Percentiles rank a stretch among this genome's conserved stretches.
These are phyloP conservation scores for Pseudoscleropodium purum DNA, from an alignment of 225 moss, liverwort and hornwort genomes.

Conservation along the genomic window DNA sequence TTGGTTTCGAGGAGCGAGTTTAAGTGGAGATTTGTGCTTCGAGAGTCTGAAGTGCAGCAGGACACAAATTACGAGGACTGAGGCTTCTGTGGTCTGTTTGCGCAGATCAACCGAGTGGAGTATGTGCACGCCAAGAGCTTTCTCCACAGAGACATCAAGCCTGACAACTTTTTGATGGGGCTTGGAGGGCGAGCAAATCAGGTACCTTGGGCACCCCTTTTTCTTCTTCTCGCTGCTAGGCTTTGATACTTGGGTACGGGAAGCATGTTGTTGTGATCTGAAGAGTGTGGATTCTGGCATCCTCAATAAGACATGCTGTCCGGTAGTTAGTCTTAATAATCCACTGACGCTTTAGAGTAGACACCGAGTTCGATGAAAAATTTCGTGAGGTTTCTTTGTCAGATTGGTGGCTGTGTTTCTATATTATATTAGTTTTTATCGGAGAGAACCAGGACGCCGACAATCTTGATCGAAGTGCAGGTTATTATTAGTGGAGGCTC, in stretches of 20 bases:
- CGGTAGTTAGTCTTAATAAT: too few relatives aligned
- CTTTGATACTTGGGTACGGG: neutral
- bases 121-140: slow-evolving; percentile 89
- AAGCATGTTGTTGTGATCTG: neutral
- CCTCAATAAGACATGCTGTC: neutral
- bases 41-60: neutral
- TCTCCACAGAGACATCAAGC: slow-evolving; percentile 85
- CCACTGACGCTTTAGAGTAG: neutral
- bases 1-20: neutral
- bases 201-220: slow-evolving; percentile 6
- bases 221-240: too few relatives aligned
- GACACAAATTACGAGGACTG: neutral
- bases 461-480: neutral
- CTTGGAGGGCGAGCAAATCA: slow-evolving; percentile 85
- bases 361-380: neutral
- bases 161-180: slow-evolving; percentile 84
- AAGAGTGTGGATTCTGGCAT: neutral
- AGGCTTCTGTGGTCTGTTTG: neutral
- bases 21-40: neutral
- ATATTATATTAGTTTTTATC: neutral
- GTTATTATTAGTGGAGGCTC: too few relatives aligned
- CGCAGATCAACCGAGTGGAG: slow-evolving; percentile 78
- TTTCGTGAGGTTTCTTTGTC: neutral
- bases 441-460: neutral
- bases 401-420: neutral